phyloP scores from a whole-genome alignment of 1,284 basidiomycete genomes.

The Ganoderma sp. region DNA sequence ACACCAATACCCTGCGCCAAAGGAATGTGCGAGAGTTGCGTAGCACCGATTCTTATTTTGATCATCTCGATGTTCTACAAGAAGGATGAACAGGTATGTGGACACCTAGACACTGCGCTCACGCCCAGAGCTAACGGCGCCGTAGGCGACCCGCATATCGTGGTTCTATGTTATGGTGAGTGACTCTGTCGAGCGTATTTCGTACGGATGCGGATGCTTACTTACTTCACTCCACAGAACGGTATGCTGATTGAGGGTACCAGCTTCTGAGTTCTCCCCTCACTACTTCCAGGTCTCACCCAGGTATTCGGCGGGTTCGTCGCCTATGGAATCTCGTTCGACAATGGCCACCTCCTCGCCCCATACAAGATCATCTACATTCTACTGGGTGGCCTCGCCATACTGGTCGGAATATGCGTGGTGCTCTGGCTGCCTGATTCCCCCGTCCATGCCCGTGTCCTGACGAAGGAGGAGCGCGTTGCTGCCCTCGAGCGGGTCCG shows the following conservation, averaged over 20 bases:
- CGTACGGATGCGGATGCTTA: no score
- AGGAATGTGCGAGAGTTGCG: slow-evolving; percentile 71
- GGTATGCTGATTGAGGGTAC: slow-evolving; percentile 20
- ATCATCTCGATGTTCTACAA: slow-evolving; percentile 75
- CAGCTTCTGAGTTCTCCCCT: neutral
- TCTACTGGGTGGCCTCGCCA: slow-evolving; percentile 64
- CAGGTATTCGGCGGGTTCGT: slow-evolving; percentile 70
- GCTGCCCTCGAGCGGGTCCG: slow-evolving; percentile 72
- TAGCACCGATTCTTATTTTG: slow-evolving; percentile 66
- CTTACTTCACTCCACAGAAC: slow-evolving; percentile 27
- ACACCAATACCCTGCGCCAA: slow-evolving; percentile 30
- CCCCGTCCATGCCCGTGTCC: slow-evolving; percentile 61
- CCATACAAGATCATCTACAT: slow-evolving; percentile 70
- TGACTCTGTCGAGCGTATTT: neutral
- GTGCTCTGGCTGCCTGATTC: slow-evolving; percentile 71
- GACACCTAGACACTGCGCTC: neutral
- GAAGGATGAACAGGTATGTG: slow-evolving; percentile 64
- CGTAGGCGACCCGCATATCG: slow-evolving; percentile 60
- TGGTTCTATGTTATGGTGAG: slow-evolving; percentile 74
- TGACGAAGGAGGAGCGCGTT: slow-evolving; percentile 65
- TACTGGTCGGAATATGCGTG: slow-evolving; percentile 61
- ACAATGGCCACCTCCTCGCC: slow-evolving; percentile 51
- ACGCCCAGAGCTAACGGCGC: slow-evolving; percentile 1
- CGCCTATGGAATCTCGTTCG: slow-evolving; percentile 69
- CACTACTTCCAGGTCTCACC: slow-evolving; percentile 52